Percentiles rank a stretch among this genome's conserved stretches.
Evolutionary conservation across 129 eudicot genomes (phyloP).

Genomic region (Solidago caesia): DNA sequence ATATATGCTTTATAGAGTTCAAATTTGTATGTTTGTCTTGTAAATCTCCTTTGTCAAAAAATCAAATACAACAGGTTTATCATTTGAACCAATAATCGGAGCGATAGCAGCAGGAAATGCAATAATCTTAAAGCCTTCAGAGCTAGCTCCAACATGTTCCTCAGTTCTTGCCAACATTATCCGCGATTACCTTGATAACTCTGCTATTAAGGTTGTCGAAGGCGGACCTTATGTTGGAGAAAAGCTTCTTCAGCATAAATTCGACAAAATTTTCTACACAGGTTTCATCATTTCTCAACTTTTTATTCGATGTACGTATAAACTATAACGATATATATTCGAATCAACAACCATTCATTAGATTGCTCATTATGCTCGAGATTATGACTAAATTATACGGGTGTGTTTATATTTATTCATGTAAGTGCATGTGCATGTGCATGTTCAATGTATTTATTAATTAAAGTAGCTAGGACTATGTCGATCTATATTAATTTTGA

Average conservation of each 20-base stretch:
- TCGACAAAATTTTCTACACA: constrained; percentile 83
- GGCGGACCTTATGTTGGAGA: constrained; percentile 61
- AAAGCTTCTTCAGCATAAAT: constrained; percentile 58
- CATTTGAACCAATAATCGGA: constrained; percentile 73
- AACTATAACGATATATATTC: too few species aligned
- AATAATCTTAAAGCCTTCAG: constrained; percentile 78
- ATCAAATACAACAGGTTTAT: constrained; percentile 43
- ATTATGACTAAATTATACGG: too few species aligned
- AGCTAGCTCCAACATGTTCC: constrained; percentile 72
- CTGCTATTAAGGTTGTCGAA: constrained; percentile 58
- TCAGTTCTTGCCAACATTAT: constrained; percentile 43
- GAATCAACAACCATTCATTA: too few species aligned
- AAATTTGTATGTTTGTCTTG: background rate
- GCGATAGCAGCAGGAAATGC: constrained; percentile 81
- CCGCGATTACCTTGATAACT: constrained; percentile 52
- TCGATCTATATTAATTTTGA: background rate
- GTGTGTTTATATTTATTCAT: background rate
- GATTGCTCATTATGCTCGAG: too few species aligned
- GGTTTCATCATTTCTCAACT: constrained; percentile 30
- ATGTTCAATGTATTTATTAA: background rate
- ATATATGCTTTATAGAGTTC: background rate
- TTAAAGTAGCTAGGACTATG: too few species aligned
- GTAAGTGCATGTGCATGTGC: background rate
- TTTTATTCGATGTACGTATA: too few species aligned
- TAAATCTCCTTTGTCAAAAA: background rate